Conservation (phyloP, 169 alveolate genomes). For the Hepatocystis sp. region DNA sequence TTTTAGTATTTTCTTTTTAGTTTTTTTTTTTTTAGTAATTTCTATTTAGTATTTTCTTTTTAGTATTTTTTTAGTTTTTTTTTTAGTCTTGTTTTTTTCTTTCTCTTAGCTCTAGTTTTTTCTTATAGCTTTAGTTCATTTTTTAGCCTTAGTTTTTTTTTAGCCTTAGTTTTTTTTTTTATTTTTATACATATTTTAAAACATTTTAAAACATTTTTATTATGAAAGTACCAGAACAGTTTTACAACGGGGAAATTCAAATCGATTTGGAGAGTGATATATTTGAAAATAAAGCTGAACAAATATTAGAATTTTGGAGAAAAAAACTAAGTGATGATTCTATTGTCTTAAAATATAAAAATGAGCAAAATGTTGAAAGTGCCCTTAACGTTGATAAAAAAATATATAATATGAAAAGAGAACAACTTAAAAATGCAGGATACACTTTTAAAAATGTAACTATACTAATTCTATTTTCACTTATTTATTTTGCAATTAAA, state of each 20-base stretch:
- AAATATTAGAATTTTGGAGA: neutral
- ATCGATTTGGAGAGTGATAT: slow-evolving; percentile 13
- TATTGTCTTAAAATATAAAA: neutral
- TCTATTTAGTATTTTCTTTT: too few relatives aligned
- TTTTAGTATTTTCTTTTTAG: too few relatives aligned
- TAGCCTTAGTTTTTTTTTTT: too few relatives aligned
- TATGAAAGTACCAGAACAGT: slow-evolving; percentile 19
- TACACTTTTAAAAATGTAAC: slow-evolving; percentile 1
- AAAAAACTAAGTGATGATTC: neutral
- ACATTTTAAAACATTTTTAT: too few relatives aligned
- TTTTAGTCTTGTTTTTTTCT: too few relatives aligned
- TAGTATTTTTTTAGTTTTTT: too few relatives aligned
- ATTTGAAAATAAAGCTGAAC: slow-evolving; percentile 8
- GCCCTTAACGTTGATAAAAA: slow-evolving; percentile 25
- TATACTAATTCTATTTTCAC: neutral
- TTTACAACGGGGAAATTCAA: slow-evolving; percentile 13
- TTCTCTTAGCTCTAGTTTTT: too few relatives aligned
- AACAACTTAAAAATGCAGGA: slow-evolving; percentile 11
- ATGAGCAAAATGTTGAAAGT: neutral
- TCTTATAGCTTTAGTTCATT: too few relatives aligned
- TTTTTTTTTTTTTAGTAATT: too few relatives aligned
- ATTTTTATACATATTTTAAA: too few relatives aligned
- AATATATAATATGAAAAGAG: slow-evolving; percentile 17
- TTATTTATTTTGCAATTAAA: slow-evolving; percentile 18
- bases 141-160: too few relatives aligned